A percentile compares a stretch with the other conserved stretches of the same genome.
phyloP scores from a whole-genome alignment of 1,284 basidiomycete species.

The Ustilago curta region DNA sequence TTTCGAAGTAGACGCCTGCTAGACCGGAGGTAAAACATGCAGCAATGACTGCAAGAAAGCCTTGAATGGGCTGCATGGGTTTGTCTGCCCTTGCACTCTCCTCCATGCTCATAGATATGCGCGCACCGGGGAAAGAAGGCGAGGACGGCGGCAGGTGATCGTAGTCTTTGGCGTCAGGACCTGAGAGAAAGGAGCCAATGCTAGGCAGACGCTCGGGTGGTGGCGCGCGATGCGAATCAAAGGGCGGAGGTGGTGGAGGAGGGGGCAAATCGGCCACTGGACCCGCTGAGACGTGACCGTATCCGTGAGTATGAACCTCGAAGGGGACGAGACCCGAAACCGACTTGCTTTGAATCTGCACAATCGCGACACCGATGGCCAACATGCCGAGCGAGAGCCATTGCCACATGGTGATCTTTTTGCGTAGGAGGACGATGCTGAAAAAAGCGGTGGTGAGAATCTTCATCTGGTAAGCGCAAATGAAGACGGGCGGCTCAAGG shows the following conservation, averaged over 20 bases:
- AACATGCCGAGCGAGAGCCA: constrained; percentile 87
- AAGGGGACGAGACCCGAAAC: constrained; percentile 50
- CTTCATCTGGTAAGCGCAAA: constrained; percentile 75
- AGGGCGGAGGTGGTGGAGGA: constrained; percentile 62
- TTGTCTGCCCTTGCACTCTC: constrained; percentile 41
- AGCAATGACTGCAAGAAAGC: constrained; percentile 84
- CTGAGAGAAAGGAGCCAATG: constrained; percentile 38
- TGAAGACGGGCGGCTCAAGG: constrained; percentile 92
- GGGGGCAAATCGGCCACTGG: constrained; percentile 38
- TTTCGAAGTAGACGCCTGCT: constrained; percentile 98
- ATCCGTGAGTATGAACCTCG: constrained; percentile 46
- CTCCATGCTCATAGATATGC: constrained; percentile 56
- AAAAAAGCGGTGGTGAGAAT: constrained; percentile 96
- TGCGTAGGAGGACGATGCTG: constrained; percentile 88
- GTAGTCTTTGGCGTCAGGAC: constrained; percentile 28
- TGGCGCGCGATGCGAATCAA: constrained; percentile 56
- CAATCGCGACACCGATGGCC: constrained; percentile 89
- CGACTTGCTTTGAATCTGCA: constrained; percentile 76
- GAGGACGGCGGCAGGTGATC: constrained; percentile 43
- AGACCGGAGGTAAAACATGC: constrained; percentile 96
- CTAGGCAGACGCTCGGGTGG: constrained; percentile 54
- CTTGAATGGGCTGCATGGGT: constrained; percentile 83
- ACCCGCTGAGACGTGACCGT: constrained; percentile 43
- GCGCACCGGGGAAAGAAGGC: constrained; percentile 40
- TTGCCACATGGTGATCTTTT: constrained; percentile 79